phyloP scores from a whole-genome alignment of 2,329 filamentous ascomycete species.

The Fonsecaea monophora region DNA sequence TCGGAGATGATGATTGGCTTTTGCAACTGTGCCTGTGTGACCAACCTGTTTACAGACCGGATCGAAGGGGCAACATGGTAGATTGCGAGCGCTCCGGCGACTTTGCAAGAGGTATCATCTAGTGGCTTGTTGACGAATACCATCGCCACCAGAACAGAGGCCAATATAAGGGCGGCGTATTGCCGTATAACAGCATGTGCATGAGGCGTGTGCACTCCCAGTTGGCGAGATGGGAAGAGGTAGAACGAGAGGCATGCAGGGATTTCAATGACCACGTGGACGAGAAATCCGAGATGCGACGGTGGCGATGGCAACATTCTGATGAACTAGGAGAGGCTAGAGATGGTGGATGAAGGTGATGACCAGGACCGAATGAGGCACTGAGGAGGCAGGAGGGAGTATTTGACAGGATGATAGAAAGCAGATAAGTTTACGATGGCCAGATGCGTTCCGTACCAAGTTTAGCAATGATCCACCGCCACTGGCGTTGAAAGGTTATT shows the following conservation, averaged over 20 bases:
- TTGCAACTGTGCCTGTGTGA: slow-evolving; percentile 23
- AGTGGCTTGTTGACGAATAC: slow-evolving; percentile 42
- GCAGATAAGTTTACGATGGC: slow-evolving; percentile 9
- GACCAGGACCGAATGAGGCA: not conserved
- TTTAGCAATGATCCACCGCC: slow-evolving; percentile 1
- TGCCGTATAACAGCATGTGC: slow-evolving; percentile 48
- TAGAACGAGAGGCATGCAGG: slow-evolving; percentile 49
- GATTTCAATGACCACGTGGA: slow-evolving; percentile 47
- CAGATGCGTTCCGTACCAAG: not conserved
- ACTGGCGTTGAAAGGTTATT: not conserved
- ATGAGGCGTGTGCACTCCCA: slow-evolving; percentile 44
- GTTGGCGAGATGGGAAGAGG: slow-evolving; percentile 43
- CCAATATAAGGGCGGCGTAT: slow-evolving; percentile 48
- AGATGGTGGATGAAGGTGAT: not conserved
- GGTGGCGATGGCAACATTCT: not conserved
- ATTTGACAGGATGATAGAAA: not conserved
- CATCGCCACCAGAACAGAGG: slow-evolving; percentile 45
- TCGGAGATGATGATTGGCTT: slow-evolving; percentile 31
- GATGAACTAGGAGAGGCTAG: not conserved
- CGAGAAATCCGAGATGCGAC: slow-evolving; percentile 38
- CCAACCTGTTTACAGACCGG: slow-evolving; percentile 40
- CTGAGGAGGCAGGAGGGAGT: not conserved
- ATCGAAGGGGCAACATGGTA: slow-evolving; percentile 47
- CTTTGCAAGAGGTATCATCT: slow-evolving; percentile 42
- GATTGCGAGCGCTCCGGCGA: slow-evolving; percentile 45